Conservation (phyloP, 768 basidiomycete genomes). For the Amanita rubescens region DNA sequence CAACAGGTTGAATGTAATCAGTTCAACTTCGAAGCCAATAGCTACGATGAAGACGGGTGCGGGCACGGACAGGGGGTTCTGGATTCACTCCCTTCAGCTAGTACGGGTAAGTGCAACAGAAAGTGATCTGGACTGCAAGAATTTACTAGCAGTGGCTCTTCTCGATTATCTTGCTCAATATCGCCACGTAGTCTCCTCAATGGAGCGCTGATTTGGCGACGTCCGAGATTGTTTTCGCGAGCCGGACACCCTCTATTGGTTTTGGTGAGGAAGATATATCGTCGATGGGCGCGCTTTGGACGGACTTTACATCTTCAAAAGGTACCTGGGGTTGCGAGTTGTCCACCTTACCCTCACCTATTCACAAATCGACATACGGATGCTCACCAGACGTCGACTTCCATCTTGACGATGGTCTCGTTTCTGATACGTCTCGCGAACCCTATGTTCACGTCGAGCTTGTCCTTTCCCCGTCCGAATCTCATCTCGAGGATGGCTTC, state of each 20-base stretch:
- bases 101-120: too few species aligned
- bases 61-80: too few species aligned
- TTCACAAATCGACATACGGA: neutral
- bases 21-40: too few species aligned
- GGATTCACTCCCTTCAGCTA: too few species aligned
- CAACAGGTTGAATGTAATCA: too few species aligned
- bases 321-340: slow-evolving; percentile 6
- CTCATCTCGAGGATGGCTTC: neutral
- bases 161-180: too few species aligned
- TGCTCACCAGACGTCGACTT: too few species aligned
- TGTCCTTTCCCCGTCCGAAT: too few species aligned
- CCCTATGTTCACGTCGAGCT: slow-evolving; percentile 4
- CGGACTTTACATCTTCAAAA: slow-evolving; percentile 6
- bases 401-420: neutral
- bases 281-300: slow-evolving; percentile 3
- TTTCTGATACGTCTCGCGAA: neutral
- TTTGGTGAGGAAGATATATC: slow-evolving; percentile 1
- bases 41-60: too few species aligned
- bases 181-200: neutral
- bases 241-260: neutral
- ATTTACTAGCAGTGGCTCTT: too few species aligned
- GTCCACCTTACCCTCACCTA: slow-evolving; percentile 2
- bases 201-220: slow-evolving; percentile 6
- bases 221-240: slow-evolving; percentile 6
- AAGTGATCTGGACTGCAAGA: too few species aligned